Conservation (phyloP, 257 asterid species). For the Solanum chmielewskii region DNA sequence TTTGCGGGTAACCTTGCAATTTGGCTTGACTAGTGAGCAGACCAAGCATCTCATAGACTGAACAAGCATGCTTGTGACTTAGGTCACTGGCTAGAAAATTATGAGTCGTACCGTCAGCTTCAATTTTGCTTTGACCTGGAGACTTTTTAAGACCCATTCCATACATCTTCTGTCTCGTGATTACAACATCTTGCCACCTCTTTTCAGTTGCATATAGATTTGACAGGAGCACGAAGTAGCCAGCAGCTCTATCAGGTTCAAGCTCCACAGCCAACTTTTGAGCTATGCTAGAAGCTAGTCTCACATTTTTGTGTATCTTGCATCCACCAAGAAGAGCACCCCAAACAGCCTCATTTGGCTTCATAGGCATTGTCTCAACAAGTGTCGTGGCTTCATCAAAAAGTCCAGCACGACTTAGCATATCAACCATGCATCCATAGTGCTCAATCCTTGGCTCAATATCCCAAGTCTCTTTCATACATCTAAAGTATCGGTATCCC, state of each 20-base stretch:
- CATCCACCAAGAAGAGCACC: slow-evolving; percentile 87
- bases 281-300: slow-evolving; percentile 51
- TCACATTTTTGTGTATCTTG: slow-evolving; percentile 43
- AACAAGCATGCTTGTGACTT: slow-evolving; percentile 23
- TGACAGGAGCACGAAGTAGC: slow-evolving; percentile 55
- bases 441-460: slow-evolving; percentile 56
- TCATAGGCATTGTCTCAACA: slow-evolving; percentile 64
- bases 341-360: slow-evolving; percentile 71
- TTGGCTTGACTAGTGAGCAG: slow-evolving; percentile 1
- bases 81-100: slow-evolving; percentile 44
- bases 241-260: slow-evolving; percentile 41
- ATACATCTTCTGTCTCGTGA: slow-evolving; percentile 39
- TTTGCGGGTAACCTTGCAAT: neutral
- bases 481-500: slow-evolving; percentile 42
- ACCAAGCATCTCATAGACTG: slow-evolving; percentile 33
- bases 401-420: slow-evolving; percentile 77
- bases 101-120: slow-evolving; percentile 31
- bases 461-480: slow-evolving; percentile 46
- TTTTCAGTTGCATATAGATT: slow-evolving; percentile 47
- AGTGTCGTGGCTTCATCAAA: slow-evolving; percentile 47
- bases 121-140: slow-evolving; percentile 70
- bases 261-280: slow-evolving; percentile 27
- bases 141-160: slow-evolving; percentile 33
- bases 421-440: slow-evolving; percentile 81
- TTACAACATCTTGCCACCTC: slow-evolving; percentile 64